Base-by-base conservation (phyloP, 345 rosid species). In the Bretschneidera sinensis region DNA sequence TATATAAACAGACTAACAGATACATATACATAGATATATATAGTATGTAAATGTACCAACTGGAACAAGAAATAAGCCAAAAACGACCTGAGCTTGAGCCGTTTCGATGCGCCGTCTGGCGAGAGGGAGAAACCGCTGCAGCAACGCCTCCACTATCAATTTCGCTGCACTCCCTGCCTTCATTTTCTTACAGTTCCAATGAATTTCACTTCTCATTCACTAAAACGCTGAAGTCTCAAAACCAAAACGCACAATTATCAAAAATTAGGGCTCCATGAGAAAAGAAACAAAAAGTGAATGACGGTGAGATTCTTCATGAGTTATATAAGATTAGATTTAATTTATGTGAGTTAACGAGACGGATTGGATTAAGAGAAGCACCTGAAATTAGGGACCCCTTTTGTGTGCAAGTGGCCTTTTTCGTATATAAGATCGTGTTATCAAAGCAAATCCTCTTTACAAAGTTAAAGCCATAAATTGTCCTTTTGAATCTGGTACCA, bases 31-130 rank as follows among this genome's bases (percentile, higher is more conserved):
- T 39, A 4, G 4, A 31, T 31, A 31, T 31, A 31, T 31, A 31
- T 31, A 4, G 35, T 4, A 31, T 9, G 35, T 4, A 31, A 31
- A 31, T 31, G 6, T 31, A 31, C 35, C n/a, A n/a, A n/a, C n/a
- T n/a, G n/a, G n/a, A 31, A 31, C 6, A 31, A 31, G 35, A 31
- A 31, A 9, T 51, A 9, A 21, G 54, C 54, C 24, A 54, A 22
- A 16, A 56, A 53, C 1, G 56, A 92, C 97, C 95, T 94, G 99
- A 63, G 95, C 97, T 68, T 94, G 99, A 62, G 99, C 99, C 4
- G 99, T 94, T 76, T 94, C 97, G 63, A 94, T 90, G 65, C 96
- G 95, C 20, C 97, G 96, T 58, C 99, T 66, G 4, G 97, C 99
- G 48, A 90, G 95, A 21, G 99, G 99, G 11, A 94, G 86, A 66